Conservation (phyloP, 2,329 filamentous ascomycete species). For the Trichophyton mentagrophytes region DNA sequence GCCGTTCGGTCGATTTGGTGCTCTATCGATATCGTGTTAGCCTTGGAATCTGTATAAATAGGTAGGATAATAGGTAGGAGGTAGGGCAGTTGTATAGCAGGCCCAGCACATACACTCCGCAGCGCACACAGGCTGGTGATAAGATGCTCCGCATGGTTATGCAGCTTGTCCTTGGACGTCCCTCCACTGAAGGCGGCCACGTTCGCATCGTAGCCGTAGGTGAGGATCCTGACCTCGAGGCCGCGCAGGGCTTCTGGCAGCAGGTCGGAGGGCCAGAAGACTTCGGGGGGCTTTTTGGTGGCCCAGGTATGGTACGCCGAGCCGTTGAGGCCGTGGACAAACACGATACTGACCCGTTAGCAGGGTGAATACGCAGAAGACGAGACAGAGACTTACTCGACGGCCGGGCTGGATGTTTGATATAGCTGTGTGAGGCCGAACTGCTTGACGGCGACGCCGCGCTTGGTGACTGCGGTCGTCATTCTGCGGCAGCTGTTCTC, state of each 20-base stretch:
- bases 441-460: constrained; percentile 21
- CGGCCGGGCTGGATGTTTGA: constrained; percentile 25
- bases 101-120: constrained; percentile 35
- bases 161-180: constrained; percentile 52
- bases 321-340: constrained; percentile 60
- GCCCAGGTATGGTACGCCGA: constrained; percentile 52
- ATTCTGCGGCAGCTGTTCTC: background rate
- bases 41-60: background rate
- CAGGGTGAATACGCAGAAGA: background rate
- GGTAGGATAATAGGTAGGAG: background rate
- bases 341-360: constrained; percentile 38
- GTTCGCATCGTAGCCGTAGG: constrained; percentile 65
- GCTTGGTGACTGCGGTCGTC: constrained; percentile 4
- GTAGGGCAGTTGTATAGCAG: no score
- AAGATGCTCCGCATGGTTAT: constrained; percentile 58
- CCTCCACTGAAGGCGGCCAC: constrained; percentile 40
- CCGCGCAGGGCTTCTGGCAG: constrained; percentile 48
- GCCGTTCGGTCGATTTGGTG: constrained; percentile 42
- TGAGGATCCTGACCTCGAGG: constrained; percentile 50
- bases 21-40: constrained; percentile 18
- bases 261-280: constrained; percentile 59
- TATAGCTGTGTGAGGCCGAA: constrained; percentile 34
- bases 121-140: constrained; percentile 51
- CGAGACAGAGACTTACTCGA: constrained; percentile 21
- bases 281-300: constrained; percentile 30